Conservation (phyloP, 306 rosid genomes). For the Benincasa hispida region DNA sequence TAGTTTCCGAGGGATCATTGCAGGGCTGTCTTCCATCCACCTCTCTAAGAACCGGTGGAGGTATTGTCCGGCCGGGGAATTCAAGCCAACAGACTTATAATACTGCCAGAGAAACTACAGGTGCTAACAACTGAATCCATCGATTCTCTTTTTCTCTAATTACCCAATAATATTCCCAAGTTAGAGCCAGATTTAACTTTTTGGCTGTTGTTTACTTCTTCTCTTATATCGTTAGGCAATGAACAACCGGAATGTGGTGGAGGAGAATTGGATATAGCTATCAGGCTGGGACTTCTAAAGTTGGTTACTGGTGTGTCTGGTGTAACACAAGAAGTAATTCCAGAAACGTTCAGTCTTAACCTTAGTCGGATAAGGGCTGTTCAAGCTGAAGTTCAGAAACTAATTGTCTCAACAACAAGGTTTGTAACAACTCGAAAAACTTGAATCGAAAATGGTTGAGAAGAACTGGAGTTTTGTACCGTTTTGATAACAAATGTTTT, state of each 20-base stretch:
- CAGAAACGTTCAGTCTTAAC: constrained; percentile 66
- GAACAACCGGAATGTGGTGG: constrained; percentile 71
- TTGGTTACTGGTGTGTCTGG: constrained; percentile 53
- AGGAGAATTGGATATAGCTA: constrained; percentile 51
- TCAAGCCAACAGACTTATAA: constrained; percentile 16
- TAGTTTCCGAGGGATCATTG: constrained; percentile 18
- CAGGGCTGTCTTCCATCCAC: constrained; percentile 63
- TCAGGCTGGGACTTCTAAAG: constrained; percentile 77
- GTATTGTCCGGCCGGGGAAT: constrained; percentile 30
- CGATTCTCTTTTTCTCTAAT: not conserved
- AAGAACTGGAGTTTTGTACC: not conserved
- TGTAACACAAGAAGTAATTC: constrained; percentile 46
- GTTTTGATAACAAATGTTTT: not conserved
- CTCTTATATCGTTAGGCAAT: constrained; percentile 28
- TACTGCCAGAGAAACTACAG: constrained; percentile 22
- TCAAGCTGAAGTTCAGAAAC: constrained; percentile 83
- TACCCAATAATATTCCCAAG: not conserved
- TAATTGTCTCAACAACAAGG: constrained; percentile 68
- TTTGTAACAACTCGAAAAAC: not conserved
- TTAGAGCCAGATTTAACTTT: not conserved
- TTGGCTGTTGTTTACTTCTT: not conserved
- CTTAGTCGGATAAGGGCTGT: constrained; percentile 63
- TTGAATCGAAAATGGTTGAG: not conserved
- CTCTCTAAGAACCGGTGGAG: constrained; percentile 70
- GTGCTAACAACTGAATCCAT: constrained; percentile 12